Percentiles rank a stretch among this genome's conserved stretches.
Evolutionary conservation across 495 filamentous ascomycete species (phyloP).

Genomic region (Aspergillus ostianus): DNA sequence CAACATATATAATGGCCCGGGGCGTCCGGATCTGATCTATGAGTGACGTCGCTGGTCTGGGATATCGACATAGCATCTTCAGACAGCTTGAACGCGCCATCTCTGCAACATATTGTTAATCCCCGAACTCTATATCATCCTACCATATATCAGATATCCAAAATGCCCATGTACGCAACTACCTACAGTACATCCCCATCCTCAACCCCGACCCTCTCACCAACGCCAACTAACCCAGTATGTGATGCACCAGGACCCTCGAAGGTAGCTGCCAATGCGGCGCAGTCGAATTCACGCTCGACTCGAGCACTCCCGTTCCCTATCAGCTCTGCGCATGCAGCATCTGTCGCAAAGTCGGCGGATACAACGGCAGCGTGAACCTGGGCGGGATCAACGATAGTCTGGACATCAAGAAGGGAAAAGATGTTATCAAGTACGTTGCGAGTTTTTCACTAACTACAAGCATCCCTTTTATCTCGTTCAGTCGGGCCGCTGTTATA

Average conservation of each 20-base stretch:
- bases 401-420: slow-evolving; percentile 46
- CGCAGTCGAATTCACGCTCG: slow-evolving; percentile 48
- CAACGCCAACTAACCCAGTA: slow-evolving; percentile 8
- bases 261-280: slow-evolving; percentile 56
- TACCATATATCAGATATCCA: not conserved
- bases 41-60: not conserved
- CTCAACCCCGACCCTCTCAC: not conserved
- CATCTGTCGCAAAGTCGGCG: slow-evolving; percentile 56
- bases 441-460: no score
- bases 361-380: slow-evolving; percentile 50
- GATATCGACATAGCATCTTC: not conserved
- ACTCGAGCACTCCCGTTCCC: slow-evolving; percentile 53
- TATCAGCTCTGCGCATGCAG: slow-evolving; percentile 57
- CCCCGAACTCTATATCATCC: not conserved
- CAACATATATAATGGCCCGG: not conserved
- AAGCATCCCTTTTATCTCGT: no score
- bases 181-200: no score
- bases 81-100: not conserved
- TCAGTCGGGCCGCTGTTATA: no score
- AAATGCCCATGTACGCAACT: slow-evolving; percentile 15
- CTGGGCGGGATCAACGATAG: slow-evolving; percentile 49
- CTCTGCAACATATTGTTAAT: not conserved
- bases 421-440: slow-evolving; percentile 53
- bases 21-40: not conserved
- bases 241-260: slow-evolving; percentile 36